Evolutionary conservation across 1,284 basidiomycete genomes (phyloP), one percentile per base, ranked within the genome.

Genomic region (Microbotryomycetes sp.): DNA sequence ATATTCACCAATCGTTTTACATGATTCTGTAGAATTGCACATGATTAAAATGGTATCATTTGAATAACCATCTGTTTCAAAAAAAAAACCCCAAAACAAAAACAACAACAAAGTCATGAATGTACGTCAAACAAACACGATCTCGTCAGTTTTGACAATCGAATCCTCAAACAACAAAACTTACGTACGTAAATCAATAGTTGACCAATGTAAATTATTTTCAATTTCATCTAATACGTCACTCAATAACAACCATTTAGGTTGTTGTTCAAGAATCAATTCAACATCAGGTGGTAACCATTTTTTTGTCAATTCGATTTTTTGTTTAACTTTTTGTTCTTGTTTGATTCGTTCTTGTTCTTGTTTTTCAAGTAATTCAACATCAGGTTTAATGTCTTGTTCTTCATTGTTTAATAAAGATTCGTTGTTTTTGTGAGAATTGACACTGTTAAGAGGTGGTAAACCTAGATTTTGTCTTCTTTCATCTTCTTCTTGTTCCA

Each of bases 161-260:
- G n/a, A n/a, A n/a, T n/a, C 14, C n/a, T 22, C 4, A 31, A 23
- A 22, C 14, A 19, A 4, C 4, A 19, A 2, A n/a, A 9, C 16
- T 1, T 3, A 50, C 63, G 49, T 36, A 70, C 66, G 32, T 9
- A 64, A 58, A 48, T 68, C 57, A 22, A 61, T 58, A 3, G 53
- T 54, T 0, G 59, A 48, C 63, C 67, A 65, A 32, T 69, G 52
- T 55, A 92, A 88, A 69, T 92, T 89, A 64, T 86, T 86, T 75
- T 98, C 96, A 5, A 93, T 88, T 77, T 99, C 96, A 65, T 91
- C 82, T 53, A 99, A 74, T 0, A 96, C 83, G 15, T 92, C 89
- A 0, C 85, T 83, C 3, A 99, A 78, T 3, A 97, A 76, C 56
- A 81, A 82, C 94, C 96, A 98, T 74, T 99, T 99, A 0, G 94